phyloP scores from a whole-genome alignment of 306 rosid genomes.

The Begonia peltatifolia region DNA sequence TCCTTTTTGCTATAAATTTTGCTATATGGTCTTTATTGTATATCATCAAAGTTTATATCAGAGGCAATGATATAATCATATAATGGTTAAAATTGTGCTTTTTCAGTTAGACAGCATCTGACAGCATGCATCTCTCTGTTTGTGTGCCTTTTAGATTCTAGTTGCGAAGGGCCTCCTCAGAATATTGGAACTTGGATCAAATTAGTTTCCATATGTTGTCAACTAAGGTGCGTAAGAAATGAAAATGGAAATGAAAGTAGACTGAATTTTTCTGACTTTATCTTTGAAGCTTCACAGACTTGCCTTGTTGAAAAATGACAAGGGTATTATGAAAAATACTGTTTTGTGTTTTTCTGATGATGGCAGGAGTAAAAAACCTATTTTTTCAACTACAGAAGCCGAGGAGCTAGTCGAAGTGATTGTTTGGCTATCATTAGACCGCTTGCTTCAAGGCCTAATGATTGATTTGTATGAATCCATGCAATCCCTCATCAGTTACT shows the following conservation, averaged over 20 bases:
- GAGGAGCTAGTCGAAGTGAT: slow-evolving; percentile 62
- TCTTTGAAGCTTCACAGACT: too few species aligned
- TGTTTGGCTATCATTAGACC: slow-evolving; percentile 60
- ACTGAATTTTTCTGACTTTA: not conserved
- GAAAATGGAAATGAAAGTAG: not conserved
- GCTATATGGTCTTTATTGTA: too few species aligned
- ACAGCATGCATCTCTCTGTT: not conserved
- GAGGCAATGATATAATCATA: too few species aligned
- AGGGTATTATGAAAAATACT: not conserved
- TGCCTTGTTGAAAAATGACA: not conserved
- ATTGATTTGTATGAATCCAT: slow-evolving; percentile 50
- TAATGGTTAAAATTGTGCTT: not conserved
- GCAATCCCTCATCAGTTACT: slow-evolving; percentile 51
- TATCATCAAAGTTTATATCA: too few species aligned
- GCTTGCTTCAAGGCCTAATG: slow-evolving; percentile 57
- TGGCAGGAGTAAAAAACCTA: slow-evolving; percentile 42
- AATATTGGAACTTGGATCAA: slow-evolving; percentile 69
- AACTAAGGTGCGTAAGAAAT: slow-evolving; percentile 33
- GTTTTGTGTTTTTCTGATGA: slow-evolving; percentile 8
- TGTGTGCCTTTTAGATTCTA: slow-evolving; percentile 36
- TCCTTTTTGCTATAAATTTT: too few species aligned
- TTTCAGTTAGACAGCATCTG: not conserved
- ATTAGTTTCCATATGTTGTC: slow-evolving; percentile 46
- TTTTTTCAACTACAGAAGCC: slow-evolving; percentile 57
- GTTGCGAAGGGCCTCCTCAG: slow-evolving; percentile 49